Evolutionary conservation across 106 monocot species (phyloP), one percentile per base, ranked within the genome.

Genomic region (Allium cepa): DNA sequence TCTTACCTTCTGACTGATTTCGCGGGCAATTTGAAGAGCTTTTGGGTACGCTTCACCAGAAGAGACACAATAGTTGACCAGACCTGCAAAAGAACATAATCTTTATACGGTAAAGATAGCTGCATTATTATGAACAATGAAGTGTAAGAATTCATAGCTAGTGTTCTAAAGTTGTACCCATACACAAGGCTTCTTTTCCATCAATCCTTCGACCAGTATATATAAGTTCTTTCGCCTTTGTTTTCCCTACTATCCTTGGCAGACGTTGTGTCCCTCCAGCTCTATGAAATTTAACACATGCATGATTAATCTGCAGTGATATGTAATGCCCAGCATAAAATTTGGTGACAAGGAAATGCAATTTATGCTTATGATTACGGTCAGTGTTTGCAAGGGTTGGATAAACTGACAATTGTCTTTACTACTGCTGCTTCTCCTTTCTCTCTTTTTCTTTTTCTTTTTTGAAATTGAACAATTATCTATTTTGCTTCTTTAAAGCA

Each of bases 211-310:
- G 75, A 49, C 86, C 88, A 26, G 97, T 92, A 71, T 82, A 97
- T 71, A 97, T 90, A 26, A 97, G 82, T 67, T 97, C 97, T 73
- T 97, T 97, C 11, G 92, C 97, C 28, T 60, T 47, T 16, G 84
- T 76, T 74, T 64, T 87, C 56, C 97, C 97, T 56, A 97, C 79
- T 59, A 87, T 75, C 74, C 92, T 82, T 8, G 97, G 97, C 60
- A 97, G 89, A 1, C 97, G 81, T 46, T 87, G 97, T 7, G 97
- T 97, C 46, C 97, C 97, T 49, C 97, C 97, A 77, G 97, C 96
- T 49, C 96, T 92, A 67, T 8, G 55, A 57, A 5, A 76, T 50
- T 22, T 50, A 66, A 51, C 0, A 5, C 36, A 36, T 22, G 1
- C 36, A 36, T 36, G 36, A 36, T 36, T 36, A 36, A 36, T 36